These are phyloP conservation scores for Penicillium tannophilum DNA, from an alignment of 495 filamentous ascomycete genomes.

Conservation along the genomic window DNA sequence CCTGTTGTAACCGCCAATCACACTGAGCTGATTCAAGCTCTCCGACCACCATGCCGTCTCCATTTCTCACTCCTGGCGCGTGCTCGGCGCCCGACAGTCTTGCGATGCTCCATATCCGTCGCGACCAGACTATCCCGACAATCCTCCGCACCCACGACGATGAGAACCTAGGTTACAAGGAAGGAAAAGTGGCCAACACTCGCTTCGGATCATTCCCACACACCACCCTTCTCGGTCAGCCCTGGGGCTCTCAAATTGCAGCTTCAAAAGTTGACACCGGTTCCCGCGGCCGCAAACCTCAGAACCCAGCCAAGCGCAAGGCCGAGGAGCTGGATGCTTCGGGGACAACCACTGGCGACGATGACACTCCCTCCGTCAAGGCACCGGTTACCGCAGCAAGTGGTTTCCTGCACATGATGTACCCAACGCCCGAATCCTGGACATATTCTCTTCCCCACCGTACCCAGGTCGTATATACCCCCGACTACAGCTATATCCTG, in stretches of 20 bases:
- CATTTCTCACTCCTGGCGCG: conserved; percentile 69
- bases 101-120: conserved; percentile 79
- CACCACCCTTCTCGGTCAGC: conserved; percentile 74
- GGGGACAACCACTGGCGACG: conserved; percentile 27
- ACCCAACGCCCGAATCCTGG: conserved; percentile 92
- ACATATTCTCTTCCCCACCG: conserved; percentile 86
- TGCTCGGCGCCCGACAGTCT: conserved; percentile 58
- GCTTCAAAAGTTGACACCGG: conserved; percentile 91
- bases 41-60: conserved; percentile 51
- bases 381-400: conserved; percentile 62
- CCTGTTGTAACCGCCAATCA: not conserved
- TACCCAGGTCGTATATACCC: conserved; percentile 97
- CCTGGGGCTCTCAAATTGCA: conserved; percentile 89
- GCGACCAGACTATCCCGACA: conserved; percentile 77
- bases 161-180: conserved; percentile 68
- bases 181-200: conserved; percentile 86
- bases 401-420: conserved; percentile 88
- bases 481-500: conserved; percentile 94
- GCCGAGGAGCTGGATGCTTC: conserved; percentile 44
- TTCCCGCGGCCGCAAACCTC: conserved; percentile 62
- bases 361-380: conserved; percentile 26
- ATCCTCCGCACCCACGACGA: conserved; percentile 64
- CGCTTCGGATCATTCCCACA: conserved; percentile 96
- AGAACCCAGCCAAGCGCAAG: conserved; percentile 50
- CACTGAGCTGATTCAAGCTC: not conserved